Evolutionary conservation across 73 alveolate species (phyloP), one percentile per base, ranked within the genome.

Genomic region (Paramecium biaurelia): DNA sequence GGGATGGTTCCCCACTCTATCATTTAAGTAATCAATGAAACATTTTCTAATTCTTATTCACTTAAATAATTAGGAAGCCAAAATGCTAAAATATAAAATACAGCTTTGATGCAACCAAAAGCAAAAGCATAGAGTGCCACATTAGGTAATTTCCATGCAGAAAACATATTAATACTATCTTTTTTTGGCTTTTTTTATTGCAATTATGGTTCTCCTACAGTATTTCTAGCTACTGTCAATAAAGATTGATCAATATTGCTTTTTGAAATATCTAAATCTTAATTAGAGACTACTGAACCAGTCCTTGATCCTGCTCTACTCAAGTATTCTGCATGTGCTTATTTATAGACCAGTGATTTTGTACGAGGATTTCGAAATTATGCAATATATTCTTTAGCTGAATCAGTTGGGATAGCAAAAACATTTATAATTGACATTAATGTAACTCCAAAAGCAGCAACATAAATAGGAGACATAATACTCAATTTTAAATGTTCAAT

Each of bases 111-210:
- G 76, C 90, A 79, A 4, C 90, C 90, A 42, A 79, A 79, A 7
- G 90, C 74, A 79, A 79, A 79, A 42, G 90, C 90, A 79, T 79
- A 79, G 23, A 79, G n/a, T 43, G 90, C 90, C 4, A 79, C 90
- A 45, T 79, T 79, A 3, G 90, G 90, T 47, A 79, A 42, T 47
- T 79, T 79, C 90, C 90, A 79, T 24, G 90, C 90, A 38, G 90
- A 4, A 41, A 79, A 30, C 90, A 79, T 79, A 24, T 41, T 79
- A 6, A 79, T 79, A 24, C 76, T 41, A 12, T 20, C 57, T 38
- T 79, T 43, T 35, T 72, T 72, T 2, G 53, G 59, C 18, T 32
- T 2, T 37, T 72, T 72, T 4, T 63, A 41, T 34, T 72, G 3
- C 4, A 72, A 34, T 34, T 35, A 12, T 4, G 86, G 86, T 28